Percentiles rank a stretch among this genome's conserved stretches.
These are phyloP conservation scores for Usnea hakonensis DNA, from an alignment of 495 filamentous ascomycete genomes.

Conservation along the genomic window DNA sequence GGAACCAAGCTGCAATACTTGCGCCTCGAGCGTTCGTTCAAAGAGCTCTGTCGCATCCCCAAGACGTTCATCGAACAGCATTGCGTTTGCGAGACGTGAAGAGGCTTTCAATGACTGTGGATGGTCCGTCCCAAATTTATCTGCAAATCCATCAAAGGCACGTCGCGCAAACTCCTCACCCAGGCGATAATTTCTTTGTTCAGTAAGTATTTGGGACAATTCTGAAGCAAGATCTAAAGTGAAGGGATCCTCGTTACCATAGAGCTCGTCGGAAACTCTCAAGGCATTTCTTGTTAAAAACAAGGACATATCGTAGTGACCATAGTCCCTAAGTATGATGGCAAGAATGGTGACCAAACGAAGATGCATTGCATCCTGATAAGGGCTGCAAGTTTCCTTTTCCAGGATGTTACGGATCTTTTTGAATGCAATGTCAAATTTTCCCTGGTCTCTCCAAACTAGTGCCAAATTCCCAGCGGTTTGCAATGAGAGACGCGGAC, in stretches of 20 bases:
- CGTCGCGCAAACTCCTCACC: constrained; percentile 2
- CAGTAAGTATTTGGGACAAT: constrained; percentile 4
- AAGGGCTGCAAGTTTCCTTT: neutral
- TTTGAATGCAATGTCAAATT: neutral
- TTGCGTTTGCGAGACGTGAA: neutral
- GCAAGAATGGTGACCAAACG: neutral
- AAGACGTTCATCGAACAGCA: neutral
- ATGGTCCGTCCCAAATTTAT: neutral
- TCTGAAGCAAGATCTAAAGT: constrained; percentile 9
- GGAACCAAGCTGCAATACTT: neutral
- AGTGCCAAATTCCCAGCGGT: neutral
- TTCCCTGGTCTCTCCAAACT: neutral
- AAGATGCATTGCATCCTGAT: neutral
- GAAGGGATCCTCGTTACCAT: constrained; percentile 3
- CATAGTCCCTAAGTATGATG: neutral
- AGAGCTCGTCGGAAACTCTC: neutral
- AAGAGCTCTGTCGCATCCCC: neutral
- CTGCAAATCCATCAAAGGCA: constrained; percentile 2
- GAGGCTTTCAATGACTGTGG: constrained; percentile 4
- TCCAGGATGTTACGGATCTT: neutral
- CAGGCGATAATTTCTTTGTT: neutral
- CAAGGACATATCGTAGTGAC: neutral
- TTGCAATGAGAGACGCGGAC: neutral
- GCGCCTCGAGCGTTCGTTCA: neutral
- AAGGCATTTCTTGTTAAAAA: neutral